Evolutionary conservation across 1,284 basidiomycete genomes (phyloP).

Genomic region (Thecaphora thlaspeos): DNA sequence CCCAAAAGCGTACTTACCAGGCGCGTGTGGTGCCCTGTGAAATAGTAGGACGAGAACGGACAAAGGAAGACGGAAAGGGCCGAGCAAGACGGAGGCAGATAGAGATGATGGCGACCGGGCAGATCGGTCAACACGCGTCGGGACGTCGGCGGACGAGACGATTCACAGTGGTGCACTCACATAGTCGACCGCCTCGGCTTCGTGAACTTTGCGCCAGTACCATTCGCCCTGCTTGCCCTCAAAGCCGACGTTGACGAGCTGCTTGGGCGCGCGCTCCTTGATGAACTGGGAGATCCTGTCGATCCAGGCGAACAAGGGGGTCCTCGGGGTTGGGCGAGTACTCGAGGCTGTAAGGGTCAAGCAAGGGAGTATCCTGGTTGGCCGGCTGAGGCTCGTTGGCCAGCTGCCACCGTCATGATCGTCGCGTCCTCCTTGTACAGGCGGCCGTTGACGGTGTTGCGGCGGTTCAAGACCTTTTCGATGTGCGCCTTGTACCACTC

Average conservation of each 20-base stretch:
- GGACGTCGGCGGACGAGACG: no score
- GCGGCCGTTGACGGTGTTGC: conserved; percentile 37
- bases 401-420: conserved; percentile 46
- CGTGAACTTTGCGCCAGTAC: conserved; percentile 33
- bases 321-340: conserved; percentile 13
- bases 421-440: conserved; percentile 39
- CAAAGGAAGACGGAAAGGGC: no score
- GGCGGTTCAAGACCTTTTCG: conserved; percentile 24
- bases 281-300: conserved; percentile 28
- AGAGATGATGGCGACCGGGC: no score
- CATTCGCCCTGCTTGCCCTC: conserved; percentile 45
- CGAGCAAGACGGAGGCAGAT: no score
- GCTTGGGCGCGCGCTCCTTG: conserved; percentile 24
- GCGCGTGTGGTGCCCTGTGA: no score
- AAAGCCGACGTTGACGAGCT: conserved; percentile 40
- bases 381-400: conserved; percentile 37
- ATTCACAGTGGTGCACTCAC: no score
- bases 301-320: conserved; percentile 23
- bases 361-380: not conserved
- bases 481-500: conserved; percentile 18
- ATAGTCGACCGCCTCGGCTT: conserved; percentile 24
- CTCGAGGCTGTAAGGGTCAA: conserved; percentile 6
- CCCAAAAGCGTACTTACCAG: no score
- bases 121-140: no score
- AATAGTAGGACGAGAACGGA: no score